Evolutionary conservation across 2,329 filamentous ascomycete genomes (phyloP).

Genomic region (Aurifilum marmelostoma): DNA sequence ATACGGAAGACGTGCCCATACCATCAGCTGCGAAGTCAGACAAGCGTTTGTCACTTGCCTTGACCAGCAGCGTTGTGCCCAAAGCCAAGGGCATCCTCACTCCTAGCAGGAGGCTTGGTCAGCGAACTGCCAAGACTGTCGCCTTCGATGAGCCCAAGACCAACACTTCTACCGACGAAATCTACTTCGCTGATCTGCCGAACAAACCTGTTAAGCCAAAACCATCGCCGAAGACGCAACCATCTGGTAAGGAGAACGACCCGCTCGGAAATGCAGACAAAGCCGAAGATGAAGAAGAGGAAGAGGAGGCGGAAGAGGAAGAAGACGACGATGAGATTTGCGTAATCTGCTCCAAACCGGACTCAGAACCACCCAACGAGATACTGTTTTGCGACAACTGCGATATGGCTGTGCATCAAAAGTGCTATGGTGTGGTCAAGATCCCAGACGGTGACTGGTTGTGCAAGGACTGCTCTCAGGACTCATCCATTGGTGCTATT

Average conservation of each 20-base stretch:
- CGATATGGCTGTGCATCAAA: conserved; percentile 64
- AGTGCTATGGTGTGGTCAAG: conserved; percentile 59
- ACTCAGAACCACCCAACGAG: conserved; percentile 62
- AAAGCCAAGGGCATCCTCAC: conserved; percentile 60
- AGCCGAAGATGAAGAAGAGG: conserved; percentile 39
- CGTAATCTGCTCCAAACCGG: conserved; percentile 58
- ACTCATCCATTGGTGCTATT: conserved; percentile 36
- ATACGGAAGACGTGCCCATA: conserved; percentile 17
- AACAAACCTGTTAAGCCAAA: conserved; percentile 40
- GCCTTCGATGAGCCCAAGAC: conserved; percentile 48
- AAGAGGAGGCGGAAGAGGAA: conserved; percentile 42
- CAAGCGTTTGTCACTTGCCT: conserved; percentile 26
- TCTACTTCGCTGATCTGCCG: conserved; percentile 58
- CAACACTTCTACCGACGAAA: conserved; percentile 42
- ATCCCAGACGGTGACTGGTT: conserved; percentile 68
- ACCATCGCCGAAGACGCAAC: conserved; percentile 27
- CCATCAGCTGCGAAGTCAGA: conserved; percentile 23
- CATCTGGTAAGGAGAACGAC: conserved; percentile 26
- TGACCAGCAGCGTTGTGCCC: conserved; percentile 30
- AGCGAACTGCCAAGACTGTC: conserved; percentile 56
- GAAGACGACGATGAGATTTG: conserved; percentile 57
- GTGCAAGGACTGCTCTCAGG: conserved; percentile 59
- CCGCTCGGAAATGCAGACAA: conserved; percentile 30
- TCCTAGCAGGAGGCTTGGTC: conserved; percentile 50
- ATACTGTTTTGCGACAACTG: conserved; percentile 69